These are phyloP conservation scores for Lodderomyces orthopsilosis DNA, from an alignment of 1,139 yeast species.

Conservation along the genomic window DNA sequence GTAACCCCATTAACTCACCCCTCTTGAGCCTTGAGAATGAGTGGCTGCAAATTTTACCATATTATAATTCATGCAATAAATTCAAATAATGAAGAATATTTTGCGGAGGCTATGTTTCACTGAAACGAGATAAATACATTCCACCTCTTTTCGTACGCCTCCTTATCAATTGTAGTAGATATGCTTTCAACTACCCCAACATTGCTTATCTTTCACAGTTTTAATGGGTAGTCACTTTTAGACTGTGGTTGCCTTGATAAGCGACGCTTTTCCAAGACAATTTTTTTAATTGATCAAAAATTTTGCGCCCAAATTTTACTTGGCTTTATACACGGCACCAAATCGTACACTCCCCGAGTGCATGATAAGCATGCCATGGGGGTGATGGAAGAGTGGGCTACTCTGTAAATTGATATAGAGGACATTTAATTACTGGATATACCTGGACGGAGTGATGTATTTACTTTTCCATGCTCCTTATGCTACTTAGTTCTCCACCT, in stretches of 20 bases:
- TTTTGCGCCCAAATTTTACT: slow-evolving; percentile 1
- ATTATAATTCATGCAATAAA: neutral
- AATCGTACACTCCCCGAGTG: neutral
- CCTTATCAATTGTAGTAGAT: no score
- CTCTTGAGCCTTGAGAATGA: neutral
- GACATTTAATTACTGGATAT: no score
- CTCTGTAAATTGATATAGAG: no score
- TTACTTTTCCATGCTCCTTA: no score
- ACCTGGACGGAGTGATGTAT: no score
- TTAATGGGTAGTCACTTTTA: no score
- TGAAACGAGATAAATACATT: no score
- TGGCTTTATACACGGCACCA: slow-evolving; percentile 1
- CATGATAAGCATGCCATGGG: neutral
- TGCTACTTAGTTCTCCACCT: no score
- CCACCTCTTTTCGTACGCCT: neutral
- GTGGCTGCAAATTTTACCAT: neutral
- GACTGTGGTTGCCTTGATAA: no score
- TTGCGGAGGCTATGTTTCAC: no score
- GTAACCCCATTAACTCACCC: no score
- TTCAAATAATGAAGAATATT: neutral
- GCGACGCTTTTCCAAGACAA: neutral
- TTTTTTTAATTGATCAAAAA: neutral
- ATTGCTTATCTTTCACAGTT: neutral
- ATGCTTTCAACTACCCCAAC: neutral
- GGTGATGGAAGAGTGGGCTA: neutral